Percentiles rank a stretch among this genome's conserved stretches.
Evolutionary conservation across 2,329 filamentous ascomycete species (phyloP).

Genomic region (Colletotrichum karsti): DNA sequence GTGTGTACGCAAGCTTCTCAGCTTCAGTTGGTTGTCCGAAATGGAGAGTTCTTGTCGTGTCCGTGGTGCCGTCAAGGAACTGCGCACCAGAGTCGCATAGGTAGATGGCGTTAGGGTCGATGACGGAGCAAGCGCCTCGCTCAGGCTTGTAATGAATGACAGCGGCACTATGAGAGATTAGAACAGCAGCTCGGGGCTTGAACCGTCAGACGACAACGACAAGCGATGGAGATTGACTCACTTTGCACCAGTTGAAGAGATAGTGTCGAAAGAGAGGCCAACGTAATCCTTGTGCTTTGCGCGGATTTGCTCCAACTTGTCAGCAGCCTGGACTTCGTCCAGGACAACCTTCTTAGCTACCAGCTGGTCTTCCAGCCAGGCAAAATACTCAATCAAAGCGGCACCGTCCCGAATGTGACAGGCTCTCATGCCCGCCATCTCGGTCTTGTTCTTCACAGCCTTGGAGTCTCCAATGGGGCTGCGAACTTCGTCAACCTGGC

Average conservation of each 20-base stretch:
- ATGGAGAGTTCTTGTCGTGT: constrained; percentile 92
- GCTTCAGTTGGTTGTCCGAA: constrained; percentile 85
- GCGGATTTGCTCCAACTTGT: constrained; percentile 84
- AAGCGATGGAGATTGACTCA: constrained; percentile 44
- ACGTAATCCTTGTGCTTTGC: constrained; percentile 78
- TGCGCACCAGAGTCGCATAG: constrained; percentile 98
- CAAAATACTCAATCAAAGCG: constrained; percentile 90
- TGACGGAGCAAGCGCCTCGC: constrained; percentile 79
- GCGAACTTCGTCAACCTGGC: constrained; percentile 84
- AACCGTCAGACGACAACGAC: not conserved
- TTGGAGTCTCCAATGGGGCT: constrained; percentile 92
- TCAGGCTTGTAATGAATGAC: constrained; percentile 97
- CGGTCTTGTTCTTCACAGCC: constrained; percentile 90
- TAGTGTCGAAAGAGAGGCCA: constrained; percentile 93
- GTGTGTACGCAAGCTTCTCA: constrained; percentile 89
- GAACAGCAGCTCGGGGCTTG: not conserved
- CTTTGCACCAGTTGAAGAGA: constrained; percentile 89
- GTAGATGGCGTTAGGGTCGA: constrained; percentile 88
- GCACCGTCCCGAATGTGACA: constrained; percentile 95
- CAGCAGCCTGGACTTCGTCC: constrained; percentile 90
- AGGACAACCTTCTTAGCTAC: constrained; percentile 75
- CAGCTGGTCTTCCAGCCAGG: constrained; percentile 94
- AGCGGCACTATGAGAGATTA: constrained; percentile 69
- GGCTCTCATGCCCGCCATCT: constrained; percentile 90
- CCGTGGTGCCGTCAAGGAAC: constrained; percentile 93